These are phyloP conservation scores for Alternaria sp. DNA, from an alignment of 2,329 filamentous ascomycete species.

Conservation along the genomic window DNA sequence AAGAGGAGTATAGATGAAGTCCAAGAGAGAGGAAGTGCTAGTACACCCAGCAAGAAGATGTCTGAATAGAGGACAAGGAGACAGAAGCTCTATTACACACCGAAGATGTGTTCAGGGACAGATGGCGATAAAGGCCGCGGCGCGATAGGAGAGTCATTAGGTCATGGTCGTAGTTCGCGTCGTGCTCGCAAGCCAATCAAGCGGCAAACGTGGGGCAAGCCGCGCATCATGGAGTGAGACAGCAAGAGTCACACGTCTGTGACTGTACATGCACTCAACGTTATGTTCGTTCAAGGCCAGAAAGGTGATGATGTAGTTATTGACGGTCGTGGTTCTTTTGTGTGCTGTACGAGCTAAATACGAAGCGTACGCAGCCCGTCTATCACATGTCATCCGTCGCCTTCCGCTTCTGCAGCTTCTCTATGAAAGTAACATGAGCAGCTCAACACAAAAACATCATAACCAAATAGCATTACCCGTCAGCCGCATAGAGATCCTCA, in stretches of 20 bases:
- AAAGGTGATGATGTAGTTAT: background rate
- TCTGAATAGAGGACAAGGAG: background rate
- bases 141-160: slow-evolving; percentile 31
- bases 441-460: background rate
- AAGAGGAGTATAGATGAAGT: background rate
- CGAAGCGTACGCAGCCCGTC: background rate
- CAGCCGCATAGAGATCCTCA: slow-evolving; percentile 6
- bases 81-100: slow-evolving; percentile 1
- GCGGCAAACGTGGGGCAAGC: slow-evolving; percentile 32
- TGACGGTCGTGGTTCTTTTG: background rate
- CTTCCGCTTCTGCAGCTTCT: background rate
- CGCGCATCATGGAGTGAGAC: slow-evolving; percentile 15
- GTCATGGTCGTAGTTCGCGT: slow-evolving; percentile 29
- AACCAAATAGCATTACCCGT: background rate
- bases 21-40: background rate
- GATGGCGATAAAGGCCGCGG: slow-evolving; percentile 23
- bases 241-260: slow-evolving; percentile 24
- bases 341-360: background rate
- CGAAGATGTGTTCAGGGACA: slow-evolving; percentile 20
- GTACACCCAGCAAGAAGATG: background rate
- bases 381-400: background rate
- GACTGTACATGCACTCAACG: slow-evolving; percentile 13
- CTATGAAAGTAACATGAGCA: background rate
- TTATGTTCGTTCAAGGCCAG: background rate
- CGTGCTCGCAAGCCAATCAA: slow-evolving; percentile 37